These are phyloP conservation scores for Lentinula raphanica DNA, from an alignment of 768 basidiomycete species.

Conservation along the genomic window DNA sequence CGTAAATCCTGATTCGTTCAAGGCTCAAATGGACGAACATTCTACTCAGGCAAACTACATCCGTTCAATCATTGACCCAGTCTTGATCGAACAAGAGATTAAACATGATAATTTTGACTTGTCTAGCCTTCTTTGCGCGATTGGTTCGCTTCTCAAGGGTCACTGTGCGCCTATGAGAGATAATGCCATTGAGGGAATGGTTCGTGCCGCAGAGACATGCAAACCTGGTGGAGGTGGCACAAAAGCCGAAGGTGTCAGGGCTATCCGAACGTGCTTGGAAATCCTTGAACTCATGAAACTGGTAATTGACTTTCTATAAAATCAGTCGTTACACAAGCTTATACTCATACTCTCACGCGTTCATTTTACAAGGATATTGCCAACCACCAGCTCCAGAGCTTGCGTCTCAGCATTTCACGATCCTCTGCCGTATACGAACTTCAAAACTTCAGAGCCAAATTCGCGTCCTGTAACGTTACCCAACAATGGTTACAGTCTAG, in stretches of 20 bases:
- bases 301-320: conserved; percentile 31
- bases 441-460: conserved; percentile 55
- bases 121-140: conserved; percentile 67
- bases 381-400: conserved; percentile 88
- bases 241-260: conserved; percentile 62
- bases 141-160: conserved; percentile 78
- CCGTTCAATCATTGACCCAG: conserved; percentile 74
- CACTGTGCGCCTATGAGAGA: conserved; percentile 96
- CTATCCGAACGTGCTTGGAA: conserved; percentile 81
- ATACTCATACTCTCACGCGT: conserved; percentile 12
- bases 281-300: conserved; percentile 94
- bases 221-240: conserved; percentile 49
- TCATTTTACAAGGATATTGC: conserved; percentile 72
- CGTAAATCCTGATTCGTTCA: conserved; percentile 53
- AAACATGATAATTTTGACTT: conserved; percentile 74
- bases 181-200: conserved; percentile 77
- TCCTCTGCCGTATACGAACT: conserved; percentile 78
- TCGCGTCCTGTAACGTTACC: conserved; percentile 39
- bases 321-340: conserved; percentile 15
- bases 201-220: conserved; percentile 58
- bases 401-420: conserved; percentile 85
- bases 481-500: conserved; percentile 62
- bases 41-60: conserved; percentile 62
- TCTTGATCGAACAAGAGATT: conserved; percentile 78
- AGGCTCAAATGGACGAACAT: conserved; percentile 57